Base-by-base conservation (phyloP, 768 basidiomycete species). In the Boletus pseudopeckii region DNA sequence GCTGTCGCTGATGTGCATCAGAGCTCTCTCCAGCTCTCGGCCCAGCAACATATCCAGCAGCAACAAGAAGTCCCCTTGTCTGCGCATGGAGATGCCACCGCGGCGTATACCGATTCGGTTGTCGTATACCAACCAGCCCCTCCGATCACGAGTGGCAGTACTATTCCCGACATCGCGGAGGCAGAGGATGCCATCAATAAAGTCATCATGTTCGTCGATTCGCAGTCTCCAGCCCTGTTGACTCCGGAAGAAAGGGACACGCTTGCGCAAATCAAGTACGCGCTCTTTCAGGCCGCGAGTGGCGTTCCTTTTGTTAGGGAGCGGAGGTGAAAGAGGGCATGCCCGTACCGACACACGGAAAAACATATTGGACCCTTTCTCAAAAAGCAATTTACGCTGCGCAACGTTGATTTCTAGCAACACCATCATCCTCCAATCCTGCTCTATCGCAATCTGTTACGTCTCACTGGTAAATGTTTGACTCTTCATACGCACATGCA, bases 141-240 rank as follows among this genome's bases (percentile, higher is more conserved):
- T 34, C 61, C 68, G 18, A 71, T 66, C 30, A 68, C 71, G 52
- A 63, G 70, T 45, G 71, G 65, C 42, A 64, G 53, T 45, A 62
- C 61, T 20, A 61, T 70, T 28, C 76, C 79, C 18, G 73, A 77
- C 45, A 62, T 77, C n/a, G 62, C 68, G 1, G 79, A 83, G 46
- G 83, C 79, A 2, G 79, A 85, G 46, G 75, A 76, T 10, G 78
- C 82, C 24, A 66, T 85, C 48, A 76, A 80, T 64, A 80, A 72
- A 57, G 71, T 86, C 52, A 74, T 85, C 56, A 41, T 69, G 13
- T 86, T 77, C 55, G 64, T 85, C 56, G 80, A 84, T 64, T 68
- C 72, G 32, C 73, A 71, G 45, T 58, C 63, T 38, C 65, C 65
- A 9, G 42, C 60, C 20, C 56, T 74, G 7, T 53, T 76, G 56